Evolutionary conservation across 2,329 filamentous ascomycete genomes (phyloP).

Genomic region (Niveomyces coronatus): DNA sequence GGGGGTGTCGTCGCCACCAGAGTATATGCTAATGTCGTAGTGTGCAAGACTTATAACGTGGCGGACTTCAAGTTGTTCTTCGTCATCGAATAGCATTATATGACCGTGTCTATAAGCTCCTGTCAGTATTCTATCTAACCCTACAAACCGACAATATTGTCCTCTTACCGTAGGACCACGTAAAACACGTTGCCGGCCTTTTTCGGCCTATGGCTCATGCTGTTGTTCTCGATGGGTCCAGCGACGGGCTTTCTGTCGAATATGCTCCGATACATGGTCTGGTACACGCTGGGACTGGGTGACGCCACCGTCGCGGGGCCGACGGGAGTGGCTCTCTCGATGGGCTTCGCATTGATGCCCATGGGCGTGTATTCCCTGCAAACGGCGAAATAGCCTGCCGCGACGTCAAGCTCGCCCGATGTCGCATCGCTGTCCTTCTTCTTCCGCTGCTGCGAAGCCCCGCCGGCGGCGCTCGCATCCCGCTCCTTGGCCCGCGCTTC

Average conservation of each 20-base stretch:
- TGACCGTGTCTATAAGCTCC: constrained; percentile 63
- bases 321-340: constrained; percentile 72
- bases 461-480: constrained; percentile 35
- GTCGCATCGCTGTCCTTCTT: constrained; percentile 4
- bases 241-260: constrained; percentile 65
- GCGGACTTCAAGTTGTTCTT: constrained; percentile 88
- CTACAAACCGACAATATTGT: constrained; percentile 10
- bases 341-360: constrained; percentile 85
- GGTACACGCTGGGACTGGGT: constrained; percentile 89
- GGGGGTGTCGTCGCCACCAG: constrained; percentile 64
- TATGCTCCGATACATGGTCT: constrained; percentile 94
- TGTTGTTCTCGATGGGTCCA: constrained; percentile 37
- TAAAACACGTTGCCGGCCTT: constrained; percentile 84
- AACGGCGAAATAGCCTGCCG: constrained; percentile 90
- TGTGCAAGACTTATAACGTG: constrained; percentile 91
- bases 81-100: constrained; percentile 94
- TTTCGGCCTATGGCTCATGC: constrained; percentile 43
- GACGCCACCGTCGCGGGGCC: constrained; percentile 64
- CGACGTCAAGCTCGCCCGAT: constrained; percentile 56
- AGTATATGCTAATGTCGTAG: constrained; percentile 76
- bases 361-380: constrained; percentile 87
- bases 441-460: not conserved
- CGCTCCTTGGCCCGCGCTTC: constrained; percentile 52
- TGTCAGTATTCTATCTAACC: not conserved
- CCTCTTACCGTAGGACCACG: constrained; percentile 66